These are phyloP conservation scores for Dipteronia sinensis DNA, from an alignment of 345 rosid species.

Conservation along the genomic window DNA sequence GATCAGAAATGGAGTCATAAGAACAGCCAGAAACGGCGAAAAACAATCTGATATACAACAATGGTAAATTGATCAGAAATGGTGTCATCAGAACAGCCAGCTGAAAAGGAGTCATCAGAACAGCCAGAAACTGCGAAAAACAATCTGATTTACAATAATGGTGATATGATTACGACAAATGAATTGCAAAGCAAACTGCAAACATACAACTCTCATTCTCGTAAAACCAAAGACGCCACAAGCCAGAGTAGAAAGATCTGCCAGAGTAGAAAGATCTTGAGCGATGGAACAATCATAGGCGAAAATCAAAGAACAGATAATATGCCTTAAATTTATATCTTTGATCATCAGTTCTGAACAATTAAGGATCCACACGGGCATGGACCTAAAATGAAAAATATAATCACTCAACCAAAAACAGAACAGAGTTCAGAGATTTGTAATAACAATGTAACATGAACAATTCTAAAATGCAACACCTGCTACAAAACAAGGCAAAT, in stretches of 20 bases:
- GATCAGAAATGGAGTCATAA: not conserved
- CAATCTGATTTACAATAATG: not conserved
- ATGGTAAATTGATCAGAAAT: not conserved
- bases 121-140: not conserved
- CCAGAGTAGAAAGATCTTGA: not conserved
- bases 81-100: too few species aligned
- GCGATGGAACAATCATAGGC: not conserved
- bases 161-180: not conserved
- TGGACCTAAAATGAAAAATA: not conserved
- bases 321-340: slow-evolving; percentile 4
- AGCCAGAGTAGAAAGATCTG: too few species aligned
- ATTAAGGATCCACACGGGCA: not conserved
- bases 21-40: not conserved
- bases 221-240: too few species aligned
- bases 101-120: not conserved
- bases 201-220: not conserved
- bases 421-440: not conserved
- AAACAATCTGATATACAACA: not conserved
- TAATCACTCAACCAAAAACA: not conserved
- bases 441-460: not conserved
- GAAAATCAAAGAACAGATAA: not conserved
- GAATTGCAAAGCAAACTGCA: not conserved
- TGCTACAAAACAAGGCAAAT: slow-evolving; percentile 22
- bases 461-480: not conserved
- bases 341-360: slow-evolving; percentile 24